Base-by-base conservation (phyloP, 1,139 yeast genomes). In the Fermentozyma sake region DNA sequence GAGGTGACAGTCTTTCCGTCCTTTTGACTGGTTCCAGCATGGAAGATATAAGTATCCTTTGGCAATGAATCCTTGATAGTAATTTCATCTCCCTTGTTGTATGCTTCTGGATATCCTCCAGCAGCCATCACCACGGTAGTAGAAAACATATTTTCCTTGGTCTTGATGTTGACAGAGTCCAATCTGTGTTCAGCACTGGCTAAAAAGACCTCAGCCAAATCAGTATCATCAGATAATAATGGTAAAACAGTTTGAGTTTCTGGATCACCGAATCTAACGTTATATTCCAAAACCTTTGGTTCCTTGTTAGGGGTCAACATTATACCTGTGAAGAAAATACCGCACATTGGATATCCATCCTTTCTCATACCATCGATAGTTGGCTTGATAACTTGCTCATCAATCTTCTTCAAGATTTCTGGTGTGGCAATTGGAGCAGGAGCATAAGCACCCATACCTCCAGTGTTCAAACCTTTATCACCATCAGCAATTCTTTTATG, bases 391-490 rank as follows among this genome's bases (percentile, higher is more conserved):
- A 93, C 73, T 16, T 73, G 68, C 29, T 68, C 66, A 49, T 87
- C 77, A 48, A 93, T 87, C 54, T 78, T 68, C 34, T 70, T 61
- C 45, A 87, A 61, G 18, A 91, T 57, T 19, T 71, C 69, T 4
- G 84, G 78, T 16, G 91, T 79, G 13, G 84, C 91, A 36, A 89
- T 72, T 30, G 98, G 98, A 6, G 97, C 95, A 26, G 98, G 99
- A 4, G 97, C 94, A 51, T 93, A 93, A 11, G 98, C 95, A 39
- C 99, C 99, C 99, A 93, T 93, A 39, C 99, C 99, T 42, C 99
- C 99, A 28, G 98, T 93, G 64, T 93, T 93, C 41, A 89, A 71
- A 19, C 99, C 99, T 27, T 77, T 66, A 55, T 93, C 99, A 35
- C 89, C 91, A 48, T 93, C 87, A 32, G 95, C 94, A 45, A 83